Conservation (phyloP, 140 eudicot genomes). For the Anethum foeniculum region DNA sequence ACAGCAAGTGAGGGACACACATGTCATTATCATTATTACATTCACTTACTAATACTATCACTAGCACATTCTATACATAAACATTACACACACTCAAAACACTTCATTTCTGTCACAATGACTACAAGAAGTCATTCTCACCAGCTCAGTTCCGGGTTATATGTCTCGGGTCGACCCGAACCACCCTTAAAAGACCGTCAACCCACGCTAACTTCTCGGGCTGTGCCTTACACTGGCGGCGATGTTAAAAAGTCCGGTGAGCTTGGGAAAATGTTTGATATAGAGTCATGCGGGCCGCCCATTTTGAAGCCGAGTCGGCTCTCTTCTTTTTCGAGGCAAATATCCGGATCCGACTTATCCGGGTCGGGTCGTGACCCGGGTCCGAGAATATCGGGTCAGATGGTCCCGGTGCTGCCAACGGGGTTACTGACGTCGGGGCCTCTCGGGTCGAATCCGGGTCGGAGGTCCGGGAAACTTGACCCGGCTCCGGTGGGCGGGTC, state of each 20-base stretch:
- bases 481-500: constrained; percentile 20
- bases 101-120: constrained; percentile 1
- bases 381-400: neutral
- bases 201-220: constrained; percentile 54
- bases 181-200: constrained; percentile 44
- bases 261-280: constrained; percentile 84
- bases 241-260: constrained; percentile 91
- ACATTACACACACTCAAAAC: neutral
- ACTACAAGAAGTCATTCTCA: constrained; percentile 56
- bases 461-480: constrained; percentile 68
- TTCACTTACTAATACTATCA: neutral
- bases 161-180: constrained; percentile 93
- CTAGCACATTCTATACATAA: neutral
- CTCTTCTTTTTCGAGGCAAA: neutral
- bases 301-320: constrained; percentile 14
- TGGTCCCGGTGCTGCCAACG: constrained; percentile 15
- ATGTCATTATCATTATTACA: neutral
- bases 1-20: constrained; percentile 6
- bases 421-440: constrained; percentile 22
- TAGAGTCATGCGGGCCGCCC: constrained; percentile 6
- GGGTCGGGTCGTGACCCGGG: constrained; percentile 13
- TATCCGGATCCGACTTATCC: constrained; percentile 2
- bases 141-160: constrained; percentile 85
- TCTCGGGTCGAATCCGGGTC: constrained; percentile 56
- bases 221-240: constrained; percentile 91